A percentile compares a stretch with the other conserved stretches of the same genome.
Conservation (phyloP, 306 rosid genomes). For the Hippophae tibetana region DNA sequence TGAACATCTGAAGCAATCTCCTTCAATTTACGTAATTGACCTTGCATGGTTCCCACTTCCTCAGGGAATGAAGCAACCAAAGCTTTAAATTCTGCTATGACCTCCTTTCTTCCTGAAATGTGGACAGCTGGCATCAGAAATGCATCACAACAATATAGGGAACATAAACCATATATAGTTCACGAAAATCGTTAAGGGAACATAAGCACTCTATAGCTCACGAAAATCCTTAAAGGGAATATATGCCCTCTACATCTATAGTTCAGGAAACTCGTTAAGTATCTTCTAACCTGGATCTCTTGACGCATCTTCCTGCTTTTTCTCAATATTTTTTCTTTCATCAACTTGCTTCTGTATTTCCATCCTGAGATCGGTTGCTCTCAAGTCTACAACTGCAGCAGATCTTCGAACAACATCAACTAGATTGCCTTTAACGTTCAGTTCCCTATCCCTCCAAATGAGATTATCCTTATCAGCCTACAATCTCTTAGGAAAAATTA, state of each 20-base stretch:
- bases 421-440: constrained; percentile 63
- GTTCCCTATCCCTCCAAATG: constrained; percentile 86
- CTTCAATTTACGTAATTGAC: constrained; percentile 62
- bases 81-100: constrained; percentile 71
- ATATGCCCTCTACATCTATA: neutral
- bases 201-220: no score
- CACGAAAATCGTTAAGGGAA: no score
- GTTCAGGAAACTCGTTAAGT: neutral
- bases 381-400: constrained; percentile 43
- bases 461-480: constrained; percentile 92
- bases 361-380: constrained; percentile 44
- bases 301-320: constrained; percentile 58
- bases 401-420: constrained; percentile 69
- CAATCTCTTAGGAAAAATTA: constrained; percentile 19
- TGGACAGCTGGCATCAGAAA: constrained; percentile 24
- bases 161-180: no score
- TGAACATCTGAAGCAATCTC: constrained; percentile 86
- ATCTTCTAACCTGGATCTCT: constrained; percentile 61
- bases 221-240: no score
- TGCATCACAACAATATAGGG: neutral
- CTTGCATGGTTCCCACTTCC: constrained; percentile 86
- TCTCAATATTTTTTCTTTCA: constrained; percentile 50
- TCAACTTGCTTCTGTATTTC: constrained; percentile 60
- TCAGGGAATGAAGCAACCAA: constrained; percentile 90
- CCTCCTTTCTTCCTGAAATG: constrained; percentile 76